These are phyloP conservation scores for Pseudoneurospora amorphoporcata DNA, from an alignment of 495 filamentous ascomycete genomes.

Conservation along the genomic window DNA sequence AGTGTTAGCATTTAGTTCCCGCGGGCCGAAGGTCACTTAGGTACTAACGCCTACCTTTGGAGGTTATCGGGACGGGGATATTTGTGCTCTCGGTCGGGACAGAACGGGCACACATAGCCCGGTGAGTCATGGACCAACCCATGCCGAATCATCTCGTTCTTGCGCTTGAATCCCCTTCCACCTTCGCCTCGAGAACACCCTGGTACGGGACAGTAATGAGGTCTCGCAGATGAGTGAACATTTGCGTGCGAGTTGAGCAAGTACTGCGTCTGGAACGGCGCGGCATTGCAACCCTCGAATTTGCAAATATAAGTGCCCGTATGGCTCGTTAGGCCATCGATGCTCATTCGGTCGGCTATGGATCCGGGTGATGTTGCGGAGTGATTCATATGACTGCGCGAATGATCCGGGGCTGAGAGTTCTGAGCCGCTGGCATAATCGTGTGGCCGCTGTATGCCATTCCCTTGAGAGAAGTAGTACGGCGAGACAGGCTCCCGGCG, in stretches of 20 bases:
- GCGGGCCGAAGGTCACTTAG: not conserved
- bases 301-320: conserved; percentile 18
- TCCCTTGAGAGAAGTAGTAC: conserved; percentile 7
- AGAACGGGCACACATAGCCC: conserved; percentile 96
- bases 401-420: conserved; percentile 22
- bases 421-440: conserved; percentile 18
- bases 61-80: conserved; percentile 97
- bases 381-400: conserved; percentile 3
- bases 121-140: conserved; percentile 91
- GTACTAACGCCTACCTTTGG: conserved; percentile 57
- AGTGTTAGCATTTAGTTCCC: not conserved
- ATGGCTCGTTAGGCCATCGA: conserved; percentile 36
- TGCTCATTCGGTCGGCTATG: conserved; percentile 40
- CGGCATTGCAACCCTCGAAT: conserved; percentile 57
- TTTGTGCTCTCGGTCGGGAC: conserved; percentile 88
- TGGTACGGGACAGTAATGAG: conserved; percentile 81
- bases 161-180: conserved; percentile 94
- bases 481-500: conserved; percentile 18
- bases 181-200: conserved; percentile 70
- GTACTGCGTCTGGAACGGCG: conserved; percentile 85
- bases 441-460: conserved; percentile 8
- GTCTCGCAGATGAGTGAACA: conserved; percentile 82
- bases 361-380: conserved; percentile 25
- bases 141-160: conserved; percentile 99
- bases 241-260: conserved; percentile 86